Conservation (phyloP, 2,329 filamentous ascomycete species). For the Hypocreales sp. region DNA sequence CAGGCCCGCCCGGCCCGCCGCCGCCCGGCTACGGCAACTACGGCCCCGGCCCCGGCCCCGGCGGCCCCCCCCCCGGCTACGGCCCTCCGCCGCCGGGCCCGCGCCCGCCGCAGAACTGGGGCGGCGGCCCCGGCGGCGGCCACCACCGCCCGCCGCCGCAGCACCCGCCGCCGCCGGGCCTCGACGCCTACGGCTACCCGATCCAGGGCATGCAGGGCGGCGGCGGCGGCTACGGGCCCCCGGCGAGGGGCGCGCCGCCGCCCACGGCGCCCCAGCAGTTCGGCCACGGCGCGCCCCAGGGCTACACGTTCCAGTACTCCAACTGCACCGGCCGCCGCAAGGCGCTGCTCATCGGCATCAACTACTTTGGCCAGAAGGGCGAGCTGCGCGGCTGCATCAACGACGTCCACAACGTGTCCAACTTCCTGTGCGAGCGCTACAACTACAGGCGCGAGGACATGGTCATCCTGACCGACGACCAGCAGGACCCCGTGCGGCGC, state of each 20-base stretch:
- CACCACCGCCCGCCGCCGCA: slow-evolving; percentile 13
- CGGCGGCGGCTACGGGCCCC: slow-evolving; percentile 11
- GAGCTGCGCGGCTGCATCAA: slow-evolving; percentile 69
- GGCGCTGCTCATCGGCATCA: slow-evolving; percentile 65
- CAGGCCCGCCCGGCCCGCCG: slow-evolving; percentile 8
- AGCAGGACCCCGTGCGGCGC: slow-evolving; percentile 51
- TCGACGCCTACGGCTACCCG: slow-evolving; percentile 33
- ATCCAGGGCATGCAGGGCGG: no score
- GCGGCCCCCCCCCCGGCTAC: slow-evolving; percentile 6
- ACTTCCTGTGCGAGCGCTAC: slow-evolving; percentile 52
- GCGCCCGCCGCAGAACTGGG: slow-evolving; percentile 8
- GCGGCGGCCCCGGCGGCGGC: slow-evolving; percentile 4
- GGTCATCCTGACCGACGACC: slow-evolving; percentile 65
- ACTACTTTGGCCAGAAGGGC: slow-evolving; percentile 60
- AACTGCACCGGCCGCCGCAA: slow-evolving; percentile 59
- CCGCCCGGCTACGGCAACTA: slow-evolving; percentile 6
- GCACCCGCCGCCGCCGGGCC: slow-evolving; percentile 23
- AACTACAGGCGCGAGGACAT: slow-evolving; percentile 65
- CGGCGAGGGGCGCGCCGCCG: slow-evolving; percentile 24
- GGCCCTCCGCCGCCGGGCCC: slow-evolving; percentile 8
- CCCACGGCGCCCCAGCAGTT: slow-evolving; percentile 39
- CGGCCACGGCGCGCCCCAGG: slow-evolving; percentile 50
- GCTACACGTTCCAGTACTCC: slow-evolving; percentile 62
- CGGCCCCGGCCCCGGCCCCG: slow-evolving; percentile 7
- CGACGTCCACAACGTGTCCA: slow-evolving; percentile 62